Percentiles rank a stretch among this genome's conserved stretches.
Conservation (phyloP, 2,329 filamentous ascomycete species). For the Clathrospora elynae region DNA sequence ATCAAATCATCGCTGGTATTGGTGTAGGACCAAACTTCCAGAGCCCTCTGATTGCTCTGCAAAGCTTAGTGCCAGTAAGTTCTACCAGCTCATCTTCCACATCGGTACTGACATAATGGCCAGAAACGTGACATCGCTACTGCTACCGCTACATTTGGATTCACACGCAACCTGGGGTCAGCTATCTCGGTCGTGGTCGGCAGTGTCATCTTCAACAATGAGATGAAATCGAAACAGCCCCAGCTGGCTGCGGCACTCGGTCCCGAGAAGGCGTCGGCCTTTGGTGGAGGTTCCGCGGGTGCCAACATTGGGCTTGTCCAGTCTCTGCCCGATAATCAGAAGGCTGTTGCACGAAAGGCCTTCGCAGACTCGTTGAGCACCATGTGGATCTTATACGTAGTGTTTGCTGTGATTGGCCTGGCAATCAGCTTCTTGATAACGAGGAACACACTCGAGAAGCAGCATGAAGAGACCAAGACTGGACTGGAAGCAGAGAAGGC, state of each 20-base stretch:
- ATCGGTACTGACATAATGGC: constrained; percentile 18
- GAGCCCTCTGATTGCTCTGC: constrained; percentile 69
- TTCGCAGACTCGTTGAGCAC: constrained; percentile 53
- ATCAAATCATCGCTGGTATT: constrained; percentile 47
- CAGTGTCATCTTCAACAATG: constrained; percentile 79
- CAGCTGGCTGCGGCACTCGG: constrained; percentile 59
- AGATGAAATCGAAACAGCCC: constrained; percentile 64
- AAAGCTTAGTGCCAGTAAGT: constrained; percentile 61
- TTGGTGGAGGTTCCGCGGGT: constrained; percentile 65
- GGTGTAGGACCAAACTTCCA: constrained; percentile 71
- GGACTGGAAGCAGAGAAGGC: constrained; percentile 52
- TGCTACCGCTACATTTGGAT: constrained; percentile 69
- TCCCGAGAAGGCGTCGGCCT: constrained; percentile 54
- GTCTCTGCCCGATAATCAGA: constrained; percentile 56
- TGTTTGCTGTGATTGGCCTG: constrained; percentile 49
- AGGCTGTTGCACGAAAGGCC: constrained; percentile 48
- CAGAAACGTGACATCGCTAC: constrained; percentile 66
- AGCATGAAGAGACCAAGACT: constrained; percentile 57
- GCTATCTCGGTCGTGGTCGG: constrained; percentile 73
- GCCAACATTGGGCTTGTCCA: constrained; percentile 65
- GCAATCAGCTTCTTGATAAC: constrained; percentile 49
- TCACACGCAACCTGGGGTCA: constrained; percentile 71
- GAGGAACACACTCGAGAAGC: constrained; percentile 49
- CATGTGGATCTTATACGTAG: constrained; percentile 58
- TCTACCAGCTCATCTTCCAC: constrained; percentile 1